Percentiles rank a stretch among this genome's conserved stretches.
These are phyloP conservation scores for Dendrocalamus latiflorus DNA, from an alignment of 202 grass and related monocot species.

Conservation along the genomic window DNA sequence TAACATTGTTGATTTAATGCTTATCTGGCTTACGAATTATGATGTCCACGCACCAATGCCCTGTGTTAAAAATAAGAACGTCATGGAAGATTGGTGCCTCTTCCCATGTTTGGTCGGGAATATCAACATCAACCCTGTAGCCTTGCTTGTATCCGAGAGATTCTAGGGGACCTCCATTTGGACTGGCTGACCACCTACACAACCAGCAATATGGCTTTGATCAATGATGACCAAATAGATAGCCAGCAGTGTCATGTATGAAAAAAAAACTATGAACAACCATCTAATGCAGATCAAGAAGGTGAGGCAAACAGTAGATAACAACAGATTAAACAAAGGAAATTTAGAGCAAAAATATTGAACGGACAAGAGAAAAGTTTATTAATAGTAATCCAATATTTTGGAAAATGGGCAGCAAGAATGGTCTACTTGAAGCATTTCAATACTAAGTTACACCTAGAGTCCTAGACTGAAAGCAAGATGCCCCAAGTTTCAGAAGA, in stretches of 20 bases:
- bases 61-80: slow-evolving; percentile 92
- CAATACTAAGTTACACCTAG: background rate
- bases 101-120: slow-evolving; percentile 77
- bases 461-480: background rate
- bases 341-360: background rate
- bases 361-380: background rate
- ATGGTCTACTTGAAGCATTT: background rate
- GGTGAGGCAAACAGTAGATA: background rate
- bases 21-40: background rate
- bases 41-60: slow-evolving; percentile 62
- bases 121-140: slow-evolving; percentile 80
- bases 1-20: background rate
- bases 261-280: background rate
- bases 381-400: background rate
- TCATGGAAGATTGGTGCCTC: slow-evolving; percentile 78
- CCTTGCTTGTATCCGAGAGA: slow-evolving; percentile 88
- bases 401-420: slow-evolving; percentile 1
- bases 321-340: background rate
- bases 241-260: background rate
- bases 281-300: background rate
- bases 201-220: background rate
- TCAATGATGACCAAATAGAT: background rate
- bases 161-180: slow-evolving; percentile 55
- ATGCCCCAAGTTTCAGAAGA: background rate
- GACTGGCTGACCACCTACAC: slow-evolving; percentile 71